phyloP scores from a whole-genome alignment of 345 rosid species.

The Tarenaya hassleriana region DNA sequence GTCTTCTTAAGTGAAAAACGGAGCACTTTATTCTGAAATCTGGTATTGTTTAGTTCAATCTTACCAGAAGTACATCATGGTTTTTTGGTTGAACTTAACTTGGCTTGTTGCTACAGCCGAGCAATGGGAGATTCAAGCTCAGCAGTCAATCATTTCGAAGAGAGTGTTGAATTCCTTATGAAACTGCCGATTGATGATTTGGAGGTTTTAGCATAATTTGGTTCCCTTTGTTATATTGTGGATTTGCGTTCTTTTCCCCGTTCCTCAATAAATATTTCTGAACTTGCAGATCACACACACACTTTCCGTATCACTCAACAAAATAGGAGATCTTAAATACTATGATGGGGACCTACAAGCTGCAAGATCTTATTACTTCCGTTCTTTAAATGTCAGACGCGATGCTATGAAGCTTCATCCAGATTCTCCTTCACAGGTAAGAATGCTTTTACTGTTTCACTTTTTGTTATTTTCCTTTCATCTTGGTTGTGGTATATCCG shows the following conservation, averaged over 20 bases:
- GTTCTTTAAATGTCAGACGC: constrained; percentile 66
- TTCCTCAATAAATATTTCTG: constrained; percentile 12
- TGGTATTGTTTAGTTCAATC: no score
- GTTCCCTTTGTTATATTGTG: constrained; percentile 10
- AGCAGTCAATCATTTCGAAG: constrained; percentile 35
- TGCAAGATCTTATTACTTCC: constrained; percentile 72
- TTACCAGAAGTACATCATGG: no score
- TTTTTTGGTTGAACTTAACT: constrained; percentile 4
- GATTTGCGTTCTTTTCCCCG: neutral
- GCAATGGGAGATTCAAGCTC: constrained; percentile 73
- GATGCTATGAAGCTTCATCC: constrained; percentile 59
- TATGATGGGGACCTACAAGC: constrained; percentile 77
- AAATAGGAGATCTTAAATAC: constrained; percentile 92
- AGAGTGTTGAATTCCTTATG: constrained; percentile 58
- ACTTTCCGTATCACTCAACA: constrained; percentile 91
- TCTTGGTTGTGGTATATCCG: neutral
- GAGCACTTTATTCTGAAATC: no score
- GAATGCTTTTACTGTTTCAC: constrained; percentile 16
- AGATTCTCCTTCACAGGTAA: constrained; percentile 69
- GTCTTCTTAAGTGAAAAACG: no score
- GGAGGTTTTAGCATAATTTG: constrained; percentile 43
- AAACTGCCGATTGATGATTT: constrained; percentile 66
- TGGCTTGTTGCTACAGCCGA: constrained; percentile 49
- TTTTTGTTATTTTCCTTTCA: constrained; percentile 8
- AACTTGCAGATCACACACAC: constrained; percentile 68